A percentile compares a stretch with the other conserved stretches of the same genome.
Evolutionary conservation across 1,139 yeast species (phyloP).

Genomic region (Yamadazyma aaseri): DNA sequence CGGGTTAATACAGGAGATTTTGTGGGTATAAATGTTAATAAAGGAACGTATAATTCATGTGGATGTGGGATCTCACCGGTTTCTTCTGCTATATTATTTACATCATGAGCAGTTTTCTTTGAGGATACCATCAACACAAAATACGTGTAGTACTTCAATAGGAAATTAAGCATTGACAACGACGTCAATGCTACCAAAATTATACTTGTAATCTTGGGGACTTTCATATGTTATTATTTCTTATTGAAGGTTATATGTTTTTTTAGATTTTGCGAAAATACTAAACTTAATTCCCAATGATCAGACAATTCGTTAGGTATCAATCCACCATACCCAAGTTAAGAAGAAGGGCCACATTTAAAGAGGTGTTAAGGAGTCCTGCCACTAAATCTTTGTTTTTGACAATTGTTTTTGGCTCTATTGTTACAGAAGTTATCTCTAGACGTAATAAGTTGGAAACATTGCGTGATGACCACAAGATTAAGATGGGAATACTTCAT

Average conservation of each 20-base stretch:
- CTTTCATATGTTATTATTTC: slow-evolving; percentile 25
- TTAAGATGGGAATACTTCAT: slow-evolving; percentile 32
- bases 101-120: slow-evolving; percentile 22
- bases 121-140: slow-evolving; percentile 33
- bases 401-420: slow-evolving; percentile 40
- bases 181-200: slow-evolving; percentile 33
- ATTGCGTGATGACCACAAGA: slow-evolving; percentile 27
- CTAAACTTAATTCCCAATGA: neutral
- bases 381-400: slow-evolving; percentile 39
- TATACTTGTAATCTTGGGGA: slow-evolving; percentile 37
- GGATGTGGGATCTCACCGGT: slow-evolving; percentile 42
- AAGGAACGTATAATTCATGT: slow-evolving; percentile 40
- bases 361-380: slow-evolving; percentile 28
- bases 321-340: slow-evolving; percentile 6
- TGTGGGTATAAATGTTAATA: slow-evolving; percentile 40
- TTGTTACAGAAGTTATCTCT: slow-evolving; percentile 38
- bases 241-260: too few relatives aligned
- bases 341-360: slow-evolving; percentile 17
- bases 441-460: slow-evolving; percentile 33
- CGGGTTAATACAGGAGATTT: slow-evolving; percentile 34
- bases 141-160: slow-evolving; percentile 32
- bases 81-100: slow-evolving; percentile 29
- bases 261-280: neutral
- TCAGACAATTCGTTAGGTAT: neutral
- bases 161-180: slow-evolving; percentile 26